Base-by-base conservation (phyloP, 768 basidiomycete species). In the Lactarius akahatsu region DNA sequence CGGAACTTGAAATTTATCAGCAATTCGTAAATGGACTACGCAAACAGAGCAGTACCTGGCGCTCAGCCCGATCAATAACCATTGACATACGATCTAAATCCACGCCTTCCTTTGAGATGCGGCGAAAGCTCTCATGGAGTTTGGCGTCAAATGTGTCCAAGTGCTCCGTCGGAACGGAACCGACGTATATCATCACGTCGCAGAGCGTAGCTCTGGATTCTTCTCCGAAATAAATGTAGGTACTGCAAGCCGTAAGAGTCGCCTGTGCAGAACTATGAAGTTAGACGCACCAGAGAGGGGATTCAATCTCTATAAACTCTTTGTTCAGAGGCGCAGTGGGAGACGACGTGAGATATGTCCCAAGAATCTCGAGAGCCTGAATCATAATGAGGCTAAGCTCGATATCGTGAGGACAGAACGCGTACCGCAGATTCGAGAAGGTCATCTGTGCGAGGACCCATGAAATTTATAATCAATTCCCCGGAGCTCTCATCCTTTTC, bases 401-500 rank as follows among this genome's bases (percentile, higher is more conserved):
- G 10, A 45, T 30, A 23, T 26, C 28, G 55, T 57, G 45, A 66
- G 59, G 41, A 40, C 13, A 63, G 30, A 32, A 60, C 23, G 63
- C 76, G 50, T 34, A 88, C 90, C 81, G 88, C 88, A 63, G 86
- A 82, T 73, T 90, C 86, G 61, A 96, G 74, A 73, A 87, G 91
- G 63, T 86, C 82, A 65, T 83, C 85, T 16, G 84, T 84, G 43
- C 86, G 74, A n/a, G 93, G 92, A 4, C 96, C 96, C 65, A 90
- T 79, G 77, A 88, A 95, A 41, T 79, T 83, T 57, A 98, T 82
- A 23, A 83, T 77, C 8, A 98, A 73, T 79, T 98, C 95, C 41
- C 97, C 96, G 72, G 94, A 85, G 66, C 90, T 91, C 80, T 98
- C 96, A 72, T 98, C 96, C 76, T 93, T 88, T 78, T 98, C 97